These are phyloP conservation scores for Lactifluus rugatus DNA, from an alignment of 768 basidiomycete species.

Conservation along the genomic window DNA sequence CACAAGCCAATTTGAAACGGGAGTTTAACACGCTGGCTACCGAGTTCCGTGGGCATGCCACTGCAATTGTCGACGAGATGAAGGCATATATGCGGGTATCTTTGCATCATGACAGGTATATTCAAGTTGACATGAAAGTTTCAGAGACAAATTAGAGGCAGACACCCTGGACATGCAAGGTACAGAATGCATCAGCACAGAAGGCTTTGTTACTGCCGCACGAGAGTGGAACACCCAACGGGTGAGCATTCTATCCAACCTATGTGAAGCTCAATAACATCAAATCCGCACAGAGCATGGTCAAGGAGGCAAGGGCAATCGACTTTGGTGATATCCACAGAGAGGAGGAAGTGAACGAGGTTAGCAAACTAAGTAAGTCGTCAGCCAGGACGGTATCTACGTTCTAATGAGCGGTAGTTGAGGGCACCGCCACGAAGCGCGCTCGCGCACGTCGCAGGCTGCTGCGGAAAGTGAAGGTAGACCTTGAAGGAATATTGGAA, in stretches of 20 bases:
- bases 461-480: constrained; percentile 9
- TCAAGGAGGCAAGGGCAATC: constrained; percentile 6
- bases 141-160: constrained; percentile 5
- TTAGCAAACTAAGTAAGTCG: constrained; percentile 13
- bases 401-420: constrained; percentile 4
- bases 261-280: background rate
- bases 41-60: constrained; percentile 10
- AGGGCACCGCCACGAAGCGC: background rate
- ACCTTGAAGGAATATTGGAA: constrained; percentile 1
- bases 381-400: background rate
- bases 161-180: background rate
- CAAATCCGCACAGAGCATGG: background rate
- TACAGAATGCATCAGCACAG: background rate
- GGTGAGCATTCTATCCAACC: background rate
- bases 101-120: background rate
- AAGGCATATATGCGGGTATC: constrained; percentile 18
- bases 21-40: constrained; percentile 1
- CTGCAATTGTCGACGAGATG: constrained; percentile 8
- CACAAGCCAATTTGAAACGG: constrained; percentile 3
- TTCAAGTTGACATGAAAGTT: background rate
- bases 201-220: background rate
- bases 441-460: constrained; percentile 6
- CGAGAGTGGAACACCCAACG: constrained; percentile 6
- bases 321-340: constrained; percentile 2
- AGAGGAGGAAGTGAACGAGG: constrained; percentile 9